A percentile compares a stretch with the other conserved stretches of the same genome.
Evolutionary conservation across 164 flowering plant genomes (phyloP).

Genomic region (Sedum album): DNA sequence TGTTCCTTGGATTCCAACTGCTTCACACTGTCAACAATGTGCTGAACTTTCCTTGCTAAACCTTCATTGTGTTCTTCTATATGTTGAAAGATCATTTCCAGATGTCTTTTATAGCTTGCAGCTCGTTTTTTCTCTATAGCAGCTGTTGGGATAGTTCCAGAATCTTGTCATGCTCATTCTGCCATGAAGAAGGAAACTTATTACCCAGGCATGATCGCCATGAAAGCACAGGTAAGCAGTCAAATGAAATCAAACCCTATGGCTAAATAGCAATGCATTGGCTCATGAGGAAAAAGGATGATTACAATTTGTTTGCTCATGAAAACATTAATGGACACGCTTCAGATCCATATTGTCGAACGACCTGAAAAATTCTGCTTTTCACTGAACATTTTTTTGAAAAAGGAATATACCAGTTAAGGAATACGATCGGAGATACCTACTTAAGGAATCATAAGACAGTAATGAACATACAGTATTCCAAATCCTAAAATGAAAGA

Average conservation of each 20-base stretch:
- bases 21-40: conserved; percentile 52
- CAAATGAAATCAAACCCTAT: neutral
- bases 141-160: conserved; percentile 61
- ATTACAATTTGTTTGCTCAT: neutral
- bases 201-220: neutral
- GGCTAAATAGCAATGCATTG: neutral
- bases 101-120: conserved; percentile 57
- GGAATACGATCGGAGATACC: neutral
- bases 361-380: neutral
- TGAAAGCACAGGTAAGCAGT: neutral
- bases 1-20: conserved; percentile 31
- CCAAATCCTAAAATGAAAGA: neutral
- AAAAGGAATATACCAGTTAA: neutral
- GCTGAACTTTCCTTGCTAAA: too few relatives aligned
- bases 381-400: neutral
- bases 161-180: conserved; percentile 69
- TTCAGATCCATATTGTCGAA: neutral
- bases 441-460: neutral
- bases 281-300: neutral
- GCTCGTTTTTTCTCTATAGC: conserved; percentile 51
- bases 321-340: neutral
- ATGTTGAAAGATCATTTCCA: conserved; percentile 53
- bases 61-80: too few relatives aligned
- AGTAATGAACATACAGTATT: neutral
- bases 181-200: conserved; percentile 6